phyloP scores from a whole-genome alignment of 495 filamentous ascomycete genomes.

The Hyaloscypha variabilis region DNA sequence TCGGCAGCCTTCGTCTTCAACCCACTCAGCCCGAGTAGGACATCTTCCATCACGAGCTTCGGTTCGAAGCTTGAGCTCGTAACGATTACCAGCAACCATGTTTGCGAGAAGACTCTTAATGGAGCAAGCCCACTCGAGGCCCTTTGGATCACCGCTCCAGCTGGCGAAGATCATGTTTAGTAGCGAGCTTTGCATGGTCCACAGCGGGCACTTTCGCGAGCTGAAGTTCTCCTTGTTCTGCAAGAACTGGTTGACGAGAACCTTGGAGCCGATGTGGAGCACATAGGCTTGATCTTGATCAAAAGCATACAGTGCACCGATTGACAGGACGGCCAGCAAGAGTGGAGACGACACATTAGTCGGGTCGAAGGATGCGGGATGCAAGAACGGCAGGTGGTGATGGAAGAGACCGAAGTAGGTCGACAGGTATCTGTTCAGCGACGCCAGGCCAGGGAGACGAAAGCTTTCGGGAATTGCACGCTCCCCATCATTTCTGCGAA shows the following conservation, averaged over 20 bases:
- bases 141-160: conserved; percentile 98
- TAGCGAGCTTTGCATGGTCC: conserved; percentile 95
- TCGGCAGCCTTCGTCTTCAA: conserved; percentile 94
- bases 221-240: conserved; percentile 98
- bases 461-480: conserved; percentile 86
- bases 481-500: conserved; percentile 76
- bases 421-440: conserved; percentile 85
- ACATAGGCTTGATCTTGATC: conserved; percentile 94
- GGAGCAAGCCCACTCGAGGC: conserved; percentile 96
- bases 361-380: conserved; percentile 88
- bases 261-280: conserved; percentile 97
- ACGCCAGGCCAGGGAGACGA: conserved; percentile 75
- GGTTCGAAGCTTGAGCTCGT: conserved; percentile 89
- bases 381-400: conserved; percentile 94
- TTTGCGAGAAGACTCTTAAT: conserved; percentile 97
- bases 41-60: conserved; percentile 80
- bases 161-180: conserved; percentile 99
- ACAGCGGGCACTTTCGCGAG: conserved; percentile 96
- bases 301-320: conserved; percentile 95
- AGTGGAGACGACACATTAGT: conserved; percentile 76
- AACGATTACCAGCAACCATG: conserved; percentile 97
- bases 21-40: conserved; percentile 88
- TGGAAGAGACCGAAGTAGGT: conserved; percentile 98
- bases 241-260: conserved; percentile 93
- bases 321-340: conserved; percentile 89